phyloP scores from a whole-genome alignment of 257 asterid species.

The Solanum chiquidenum region DNA sequence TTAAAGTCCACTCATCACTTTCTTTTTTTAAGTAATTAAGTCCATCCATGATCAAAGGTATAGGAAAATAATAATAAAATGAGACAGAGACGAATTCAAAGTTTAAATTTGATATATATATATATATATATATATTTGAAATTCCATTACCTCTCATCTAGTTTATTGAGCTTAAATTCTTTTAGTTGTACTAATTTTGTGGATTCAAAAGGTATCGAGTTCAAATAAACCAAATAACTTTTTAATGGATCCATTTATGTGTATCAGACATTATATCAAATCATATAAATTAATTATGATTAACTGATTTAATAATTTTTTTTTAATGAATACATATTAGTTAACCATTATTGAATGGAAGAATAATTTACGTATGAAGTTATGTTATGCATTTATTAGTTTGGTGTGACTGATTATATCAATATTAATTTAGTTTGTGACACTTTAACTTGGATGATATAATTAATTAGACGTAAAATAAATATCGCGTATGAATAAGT shows the following conservation, averaged over 20 bases:
- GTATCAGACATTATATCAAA: neutral
- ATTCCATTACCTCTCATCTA: neutral
- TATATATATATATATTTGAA: neutral
- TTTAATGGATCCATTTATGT: neutral
- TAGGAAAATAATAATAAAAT: neutral
- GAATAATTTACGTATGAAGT: neutral
- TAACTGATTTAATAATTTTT: neutral
- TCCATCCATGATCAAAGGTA: neutral
- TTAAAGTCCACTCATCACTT: neutral
- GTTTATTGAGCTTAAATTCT: neutral
- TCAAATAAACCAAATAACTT: neutral
- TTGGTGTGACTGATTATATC: neutral
- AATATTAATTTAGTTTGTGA: neutral
- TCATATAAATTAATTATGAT: neutral
- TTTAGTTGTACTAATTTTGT: neutral
- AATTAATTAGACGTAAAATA: neutral
- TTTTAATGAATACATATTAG: neutral
- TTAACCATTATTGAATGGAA: neutral
- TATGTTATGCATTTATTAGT: neutral
- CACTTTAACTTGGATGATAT: neutral
- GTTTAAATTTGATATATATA: neutral
- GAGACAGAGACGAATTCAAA: neutral
- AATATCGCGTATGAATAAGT: neutral
- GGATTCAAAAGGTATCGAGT: neutral
- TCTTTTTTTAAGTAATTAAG: neutral